These are phyloP conservation scores for Termitomyces sp. DNA, from an alignment of 768 basidiomycete species.

Conservation along the genomic window DNA sequence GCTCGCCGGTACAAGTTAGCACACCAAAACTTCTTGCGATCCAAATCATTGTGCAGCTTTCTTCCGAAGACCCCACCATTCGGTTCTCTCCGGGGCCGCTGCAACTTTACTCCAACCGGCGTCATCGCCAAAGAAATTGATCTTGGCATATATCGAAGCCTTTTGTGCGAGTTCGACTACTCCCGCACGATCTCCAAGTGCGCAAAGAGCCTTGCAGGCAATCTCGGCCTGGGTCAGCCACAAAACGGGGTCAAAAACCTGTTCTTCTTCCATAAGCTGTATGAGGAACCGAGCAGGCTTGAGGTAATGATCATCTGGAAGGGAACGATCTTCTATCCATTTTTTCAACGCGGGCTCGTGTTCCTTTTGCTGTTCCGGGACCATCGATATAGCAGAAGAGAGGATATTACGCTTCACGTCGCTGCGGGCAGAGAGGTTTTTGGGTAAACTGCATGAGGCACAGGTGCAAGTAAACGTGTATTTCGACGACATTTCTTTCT, in stretches of 20 bases:
- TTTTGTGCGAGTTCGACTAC: constrained; percentile 14
- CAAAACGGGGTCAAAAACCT: constrained; percentile 1
- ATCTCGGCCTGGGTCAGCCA: constrained; percentile 13
- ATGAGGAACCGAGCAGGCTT: constrained; percentile 4
- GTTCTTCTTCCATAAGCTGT: constrained; percentile 16
- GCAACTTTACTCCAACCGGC: constrained; percentile 16
- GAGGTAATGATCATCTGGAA: constrained; percentile 11
- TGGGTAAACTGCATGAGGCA: constrained; percentile 10
- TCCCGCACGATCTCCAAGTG: constrained; percentile 13
- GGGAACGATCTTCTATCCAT: constrained; percentile 10
- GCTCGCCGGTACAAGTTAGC: too few species aligned
- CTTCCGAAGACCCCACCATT: constrained; percentile 15
- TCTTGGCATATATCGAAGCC: constrained; percentile 8
- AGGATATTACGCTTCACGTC: constrained; percentile 15
- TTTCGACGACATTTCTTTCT: constrained; percentile 1
- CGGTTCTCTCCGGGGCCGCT: constrained; percentile 14
- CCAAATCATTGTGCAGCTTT: too few species aligned
- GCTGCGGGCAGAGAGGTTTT: constrained; percentile 10
- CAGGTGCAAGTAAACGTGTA: constrained; percentile 18
- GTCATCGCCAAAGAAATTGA: constrained; percentile 4
- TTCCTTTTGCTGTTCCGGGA: background rate
- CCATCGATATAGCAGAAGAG: background rate
- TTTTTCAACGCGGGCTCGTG: constrained; percentile 8
- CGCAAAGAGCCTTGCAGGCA: constrained; percentile 19
- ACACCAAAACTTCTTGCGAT: too few species aligned